Base-by-base conservation (phyloP, 805 yeast species). In the Cephaloascus albidus region DNA sequence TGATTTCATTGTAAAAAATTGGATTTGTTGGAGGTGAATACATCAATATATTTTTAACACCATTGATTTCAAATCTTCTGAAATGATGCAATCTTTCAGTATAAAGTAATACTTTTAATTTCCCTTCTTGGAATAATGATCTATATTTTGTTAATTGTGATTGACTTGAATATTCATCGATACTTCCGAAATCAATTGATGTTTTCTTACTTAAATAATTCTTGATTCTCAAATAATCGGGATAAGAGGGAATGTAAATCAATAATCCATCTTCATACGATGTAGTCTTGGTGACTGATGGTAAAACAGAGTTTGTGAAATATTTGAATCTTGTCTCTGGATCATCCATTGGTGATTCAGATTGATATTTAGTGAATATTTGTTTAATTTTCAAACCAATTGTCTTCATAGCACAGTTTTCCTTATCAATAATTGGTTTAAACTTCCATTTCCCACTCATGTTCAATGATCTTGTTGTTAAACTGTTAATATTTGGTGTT, bases 81-180 rank as follows among this genome's bases (percentile, higher is more conserved):
- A 80, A 93, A 54, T 86, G 93, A 58, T 93, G 97, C 55, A 90
- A 65, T 70, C 98, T 81, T 52, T 90, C 97, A 0, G 97, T 85
- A 60, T 90, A 90, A n/a, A 93, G 60, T 64, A 93, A 56, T 20
- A 90, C 70, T 50, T 84, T 81, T 23, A 67, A 63, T 40, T 79
- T 71, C 3, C 74, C 74, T 33, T 75, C 70, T 26, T 72, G 75
- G 54, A 93, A 93, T 31, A 71, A 61, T 5, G 85, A 72, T 47
- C 97, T 71, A 16, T 80, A 75, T 36, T 86, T 69, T 1, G 87
- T 76, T 27, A 86, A 56, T 41, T 83, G 81, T n/a, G 83, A 68
- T 45, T 77, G 83, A 1, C 76, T 59, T 2, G 94, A 72, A 60
- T 93, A 93, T 60, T 93, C 98, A 55, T 89, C 87, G 36, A 86